phyloP scores from a whole-genome alignment of 768 basidiomycete species.

The Baorangia bicolor region DNA sequence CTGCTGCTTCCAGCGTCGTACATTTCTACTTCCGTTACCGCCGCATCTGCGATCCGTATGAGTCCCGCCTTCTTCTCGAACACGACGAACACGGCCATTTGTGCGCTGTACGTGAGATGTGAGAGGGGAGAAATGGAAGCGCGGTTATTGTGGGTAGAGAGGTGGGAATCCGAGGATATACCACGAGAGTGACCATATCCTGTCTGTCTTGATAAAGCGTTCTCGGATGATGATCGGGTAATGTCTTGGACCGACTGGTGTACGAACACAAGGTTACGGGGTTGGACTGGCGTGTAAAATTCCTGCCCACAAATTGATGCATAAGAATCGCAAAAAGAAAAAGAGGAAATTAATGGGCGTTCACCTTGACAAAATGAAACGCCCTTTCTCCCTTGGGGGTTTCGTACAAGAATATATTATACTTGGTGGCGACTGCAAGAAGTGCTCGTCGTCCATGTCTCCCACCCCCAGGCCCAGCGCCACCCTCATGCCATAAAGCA shows the following conservation, averaged over 20 bases:
- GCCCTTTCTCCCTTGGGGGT: slow-evolving; percentile 81
- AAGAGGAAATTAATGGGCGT: background rate
- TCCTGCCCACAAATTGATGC: slow-evolving; percentile 47
- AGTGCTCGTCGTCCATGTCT: slow-evolving; percentile 48
- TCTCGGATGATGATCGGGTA: slow-evolving; percentile 44
- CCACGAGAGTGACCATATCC: slow-evolving; percentile 41
- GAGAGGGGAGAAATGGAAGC: slow-evolving; percentile 32
- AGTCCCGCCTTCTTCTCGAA: slow-evolving; percentile 89
- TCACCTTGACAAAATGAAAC: slow-evolving; percentile 76
- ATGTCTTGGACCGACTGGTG: slow-evolving; percentile 63
- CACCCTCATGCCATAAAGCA: slow-evolving; percentile 66
- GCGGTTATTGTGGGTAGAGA: slow-evolving; percentile 25
- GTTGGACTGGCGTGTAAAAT: slow-evolving; percentile 75
- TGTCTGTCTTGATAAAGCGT: slow-evolving; percentile 23
- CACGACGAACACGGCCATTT: slow-evolving; percentile 75
- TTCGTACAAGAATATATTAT: slow-evolving; percentile 72
- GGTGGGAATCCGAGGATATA: slow-evolving; percentile 41
- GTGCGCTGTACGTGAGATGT: slow-evolving; percentile 56
- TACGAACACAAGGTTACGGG: slow-evolving; percentile 68
- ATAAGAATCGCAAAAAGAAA: background rate
- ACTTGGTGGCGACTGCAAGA: slow-evolving; percentile 76
- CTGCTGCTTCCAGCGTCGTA: slow-evolving; percentile 34
- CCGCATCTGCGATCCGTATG: slow-evolving; percentile 77
- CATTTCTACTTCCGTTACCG: slow-evolving; percentile 76
- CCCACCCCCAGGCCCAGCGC: slow-evolving; percentile 41